A percentile compares a stretch with the other conserved stretches of the same genome.
Conservation (phyloP, 495 filamentous ascomycete species). For the Extremus antarcticus region DNA sequence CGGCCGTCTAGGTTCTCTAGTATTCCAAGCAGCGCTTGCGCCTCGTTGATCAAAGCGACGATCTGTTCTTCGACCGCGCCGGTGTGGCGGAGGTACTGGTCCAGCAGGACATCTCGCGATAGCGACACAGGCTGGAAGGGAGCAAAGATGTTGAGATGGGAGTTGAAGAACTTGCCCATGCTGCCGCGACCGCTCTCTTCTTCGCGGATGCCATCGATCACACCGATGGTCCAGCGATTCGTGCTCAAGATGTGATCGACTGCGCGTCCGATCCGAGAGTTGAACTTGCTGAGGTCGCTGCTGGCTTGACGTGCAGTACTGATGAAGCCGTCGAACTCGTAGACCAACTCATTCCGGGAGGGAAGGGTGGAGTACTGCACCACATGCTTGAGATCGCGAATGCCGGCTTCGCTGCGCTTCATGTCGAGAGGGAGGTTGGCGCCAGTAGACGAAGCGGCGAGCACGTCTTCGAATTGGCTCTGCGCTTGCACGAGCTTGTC, state of each 20-base stretch:
- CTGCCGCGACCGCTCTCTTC: slow-evolving; percentile 29
- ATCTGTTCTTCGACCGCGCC: slow-evolving; percentile 55
- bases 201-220: slow-evolving; percentile 37
- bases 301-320: slow-evolving; percentile 45
- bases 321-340: slow-evolving; percentile 58
- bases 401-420: slow-evolving; percentile 58
- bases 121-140: slow-evolving; percentile 47
- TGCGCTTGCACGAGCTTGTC: slow-evolving; percentile 57
- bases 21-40: slow-evolving; percentile 46
- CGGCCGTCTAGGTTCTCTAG: slow-evolving; percentile 52
- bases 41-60: slow-evolving; percentile 48
- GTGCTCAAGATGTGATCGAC: slow-evolving; percentile 61
- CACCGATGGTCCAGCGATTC: slow-evolving; percentile 51
- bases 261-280: slow-evolving; percentile 53
- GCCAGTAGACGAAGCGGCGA: slow-evolving; percentile 48
- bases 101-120: slow-evolving; percentile 38
- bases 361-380: slow-evolving; percentile 43
- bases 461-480: slow-evolving; percentile 51
- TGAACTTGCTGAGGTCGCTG: slow-evolving; percentile 53
- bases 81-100: slow-evolving; percentile 53
- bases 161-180: slow-evolving; percentile 32
- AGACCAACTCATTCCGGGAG: slow-evolving; percentile 47
- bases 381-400: slow-evolving; percentile 60
- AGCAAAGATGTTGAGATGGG: slow-evolving; percentile 36
- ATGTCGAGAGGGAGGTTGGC: slow-evolving; percentile 54